These are phyloP conservation scores for Arctium lappa DNA, from an alignment of 129 eudicot genomes.

Conservation along the genomic window DNA sequence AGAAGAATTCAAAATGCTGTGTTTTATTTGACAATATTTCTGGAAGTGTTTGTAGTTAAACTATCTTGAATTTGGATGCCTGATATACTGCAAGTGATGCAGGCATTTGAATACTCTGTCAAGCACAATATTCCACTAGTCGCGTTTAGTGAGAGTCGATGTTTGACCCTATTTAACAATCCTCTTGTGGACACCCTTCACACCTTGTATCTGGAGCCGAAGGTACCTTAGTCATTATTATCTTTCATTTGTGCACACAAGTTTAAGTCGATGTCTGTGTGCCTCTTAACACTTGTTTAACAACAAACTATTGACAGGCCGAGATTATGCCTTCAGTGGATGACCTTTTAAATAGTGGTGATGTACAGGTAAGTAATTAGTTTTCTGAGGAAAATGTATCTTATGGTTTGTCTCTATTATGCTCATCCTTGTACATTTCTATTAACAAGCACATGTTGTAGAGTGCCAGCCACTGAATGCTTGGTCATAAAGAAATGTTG, in stretches of 20 bases:
- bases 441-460: not conserved
- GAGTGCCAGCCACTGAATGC: not conserved
- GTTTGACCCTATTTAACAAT: slow-evolving; percentile 76
- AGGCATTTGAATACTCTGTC: slow-evolving; percentile 79
- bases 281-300: slow-evolving; percentile 14
- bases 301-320: slow-evolving; percentile 55
- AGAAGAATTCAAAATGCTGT: not conserved
- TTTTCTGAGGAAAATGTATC: not conserved
- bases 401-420: slow-evolving; percentile 13
- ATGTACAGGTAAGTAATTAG: slow-evolving; percentile 62
- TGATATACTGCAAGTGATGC: slow-evolving; percentile 20
- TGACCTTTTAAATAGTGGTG: slow-evolving; percentile 54
- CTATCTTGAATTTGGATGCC: not conserved
- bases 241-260: not conserved
- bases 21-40: not conserved
- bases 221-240: slow-evolving; percentile 43
- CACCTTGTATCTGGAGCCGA: slow-evolving; percentile 80
- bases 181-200: slow-evolving; percentile 90
- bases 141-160: slow-evolving; percentile 87
- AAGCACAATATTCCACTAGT: slow-evolving; percentile 74
- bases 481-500: not conserved
- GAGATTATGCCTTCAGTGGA: slow-evolving; percentile 84
- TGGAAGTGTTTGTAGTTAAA: not conserved
- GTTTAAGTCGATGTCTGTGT: not conserved
- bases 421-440: not conserved